A percentile compares a stretch with the other conserved stretches of the same genome.
Evolutionary conservation across 495 filamentous ascomycete species (phyloP).

Genomic region (Penicillium soppii): DNA sequence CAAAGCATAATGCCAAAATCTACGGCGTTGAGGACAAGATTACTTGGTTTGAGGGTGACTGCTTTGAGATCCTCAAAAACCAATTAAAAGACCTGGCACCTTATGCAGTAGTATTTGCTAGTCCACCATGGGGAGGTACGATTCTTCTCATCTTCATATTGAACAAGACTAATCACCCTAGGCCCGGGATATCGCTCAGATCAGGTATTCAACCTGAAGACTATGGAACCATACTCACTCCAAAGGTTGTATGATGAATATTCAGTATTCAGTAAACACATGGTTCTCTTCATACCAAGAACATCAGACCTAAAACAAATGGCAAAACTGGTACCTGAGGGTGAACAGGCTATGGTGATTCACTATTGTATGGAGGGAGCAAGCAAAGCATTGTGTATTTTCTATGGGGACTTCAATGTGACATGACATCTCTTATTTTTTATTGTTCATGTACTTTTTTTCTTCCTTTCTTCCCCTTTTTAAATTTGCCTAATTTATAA

Average conservation of each 20-base stretch:
- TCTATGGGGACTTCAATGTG: conserved; percentile 48
- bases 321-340: conserved; percentile 57
- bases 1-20: conserved; percentile 85
- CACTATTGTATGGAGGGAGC: conserved; percentile 92
- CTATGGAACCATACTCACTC: conserved; percentile 85
- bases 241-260: conserved; percentile 60
- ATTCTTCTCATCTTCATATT: not conserved
- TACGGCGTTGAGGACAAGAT: conserved; percentile 82
- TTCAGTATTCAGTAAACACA: conserved; percentile 45
- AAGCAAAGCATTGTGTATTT: conserved; percentile 72
- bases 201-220: conserved; percentile 77
- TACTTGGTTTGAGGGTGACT: conserved; percentile 81
- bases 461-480: not conserved
- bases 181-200: conserved; percentile 76
- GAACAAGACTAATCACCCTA: conserved; percentile 25
- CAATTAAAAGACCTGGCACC: conserved; percentile 48
- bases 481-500: no score
- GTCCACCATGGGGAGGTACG: conserved; percentile 91
- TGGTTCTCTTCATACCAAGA: conserved; percentile 82
- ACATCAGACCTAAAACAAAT: conserved; percentile 86
- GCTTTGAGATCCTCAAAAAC: conserved; percentile 61
- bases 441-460: not conserved
- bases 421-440: conserved; percentile 8
- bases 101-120: conserved; percentile 75
- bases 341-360: conserved; percentile 62